Base-by-base conservation (phyloP, 1,284 basidiomycete species). In the Trichosporon coremiiforme region DNA sequence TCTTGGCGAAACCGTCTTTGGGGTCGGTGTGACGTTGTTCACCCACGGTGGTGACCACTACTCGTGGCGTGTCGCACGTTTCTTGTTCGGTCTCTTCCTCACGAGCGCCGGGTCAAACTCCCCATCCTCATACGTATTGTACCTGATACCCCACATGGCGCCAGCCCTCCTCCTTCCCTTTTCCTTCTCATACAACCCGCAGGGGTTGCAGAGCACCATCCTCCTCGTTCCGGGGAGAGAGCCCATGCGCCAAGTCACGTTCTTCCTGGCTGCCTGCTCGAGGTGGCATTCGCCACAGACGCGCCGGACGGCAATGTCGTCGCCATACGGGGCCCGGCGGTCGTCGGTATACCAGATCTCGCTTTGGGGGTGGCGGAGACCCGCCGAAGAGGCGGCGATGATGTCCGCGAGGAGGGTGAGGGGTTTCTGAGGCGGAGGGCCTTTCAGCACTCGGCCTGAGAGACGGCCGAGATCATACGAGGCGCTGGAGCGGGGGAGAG, bases 171-270 rank as follows among this genome's bases (percentile, higher is more conserved):
- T 31, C 13, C 57, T 31, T 22, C 64, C 64, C 64, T 65, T 65
- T 17, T 65, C 64, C 64, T 65, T 65, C 41, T 65, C 64, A 38
- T 47, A 65, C 7, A 45, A 31, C 3, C 64, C 64, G 17, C 64
- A 65, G 15, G 41, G 64, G 22, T 65, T 65, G 29, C 64, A 65
- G 10, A 65, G 20, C 64, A 65, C 64, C 64, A 65, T 65, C 4
- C 45, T 13, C 13, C 64, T 17, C 9, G 45, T 29, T 15, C 45
- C 41, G 15, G 41, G 64, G 13, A 65, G 45, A 1, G 29, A 33
- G 5, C 64, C 41, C 57, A 60, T 60, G 41, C 64, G 41, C 64
- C 64, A 65, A 8, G 64, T 65, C 15, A 38, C 57, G 31, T 31
- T n/a, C 29, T 33, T 31, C 13, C 29, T 2, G 12, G 10, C 4